Evolutionary conservation across 164 flowering plant species (phyloP), one percentile per base, ranked within the genome.

Genomic region (Nymphaea thermarum): DNA sequence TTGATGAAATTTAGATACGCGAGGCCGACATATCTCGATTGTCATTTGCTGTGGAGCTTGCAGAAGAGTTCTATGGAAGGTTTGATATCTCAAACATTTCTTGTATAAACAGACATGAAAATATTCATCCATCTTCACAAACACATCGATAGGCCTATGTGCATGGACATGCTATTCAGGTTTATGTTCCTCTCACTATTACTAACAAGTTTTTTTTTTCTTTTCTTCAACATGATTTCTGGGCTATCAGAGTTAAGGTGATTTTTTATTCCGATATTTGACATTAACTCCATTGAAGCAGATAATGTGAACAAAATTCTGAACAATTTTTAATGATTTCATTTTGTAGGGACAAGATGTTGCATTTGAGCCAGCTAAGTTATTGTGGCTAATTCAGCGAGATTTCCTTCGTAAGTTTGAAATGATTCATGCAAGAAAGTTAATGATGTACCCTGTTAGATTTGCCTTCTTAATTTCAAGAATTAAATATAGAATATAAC

Each of bases 41-140:
- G 68, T 95, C 99, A 64, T 95, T 95, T 83, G 99, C 99, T 65
- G 97, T 95, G 79, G 99, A 95, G 79, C 94, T 95, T 77, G 99
- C 99, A 63, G 99, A 95, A 86, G 99, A 95, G 77, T 95, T 95
- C 68, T 92, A 95, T 80, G 98, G 97, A 80, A 95, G 99, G 99
- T 92, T 51, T 73, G 71, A 61, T 66, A n/a, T 14, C 55, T 47
- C 55, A 47, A 14, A 3, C 11, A 14, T 47, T 47, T 14, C 55
- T 47, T 14, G 12, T 47, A 47, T 25, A 25, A 25, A 47, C 11
- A 47, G 12, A 47, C 55, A 47, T 47, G 3, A 7, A 47, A 7
- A 47, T 47, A 14, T 47, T 7, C 55, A 47, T 47, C 11, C 55
- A 47, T 14, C 53, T 10, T 6, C 6, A 47, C 11, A 47, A 14